These are phyloP conservation scores for Cicer pinnatifidum DNA, from an alignment of 306 rosid species.

Conservation along the genomic window DNA sequence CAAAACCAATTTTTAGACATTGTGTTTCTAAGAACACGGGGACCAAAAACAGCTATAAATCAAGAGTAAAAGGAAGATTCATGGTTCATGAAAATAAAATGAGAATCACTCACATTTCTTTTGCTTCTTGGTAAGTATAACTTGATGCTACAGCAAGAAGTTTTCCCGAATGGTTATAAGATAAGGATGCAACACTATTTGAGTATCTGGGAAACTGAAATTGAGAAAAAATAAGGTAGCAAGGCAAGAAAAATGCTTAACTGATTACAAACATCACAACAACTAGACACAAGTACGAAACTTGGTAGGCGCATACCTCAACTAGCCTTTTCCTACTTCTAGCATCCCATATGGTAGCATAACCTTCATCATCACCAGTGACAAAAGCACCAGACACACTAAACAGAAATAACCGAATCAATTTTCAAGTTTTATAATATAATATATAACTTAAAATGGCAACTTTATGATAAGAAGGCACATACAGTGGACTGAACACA, in stretches of 20 bases:
- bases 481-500: conserved; percentile 82
- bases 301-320: conserved; percentile 57
- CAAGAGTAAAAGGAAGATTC: conserved; percentile 9
- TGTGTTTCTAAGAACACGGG: background rate
- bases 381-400: conserved; percentile 66
- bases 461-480: conserved; percentile 38
- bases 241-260: conserved; percentile 5
- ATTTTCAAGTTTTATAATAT: conserved; percentile 26
- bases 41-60: conserved; percentile 4
- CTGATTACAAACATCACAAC: conserved; percentile 15
- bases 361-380: conserved; percentile 80
- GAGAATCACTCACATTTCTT: conserved; percentile 62
- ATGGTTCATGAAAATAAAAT: conserved; percentile 18
- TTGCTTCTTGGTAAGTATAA: conserved; percentile 76
- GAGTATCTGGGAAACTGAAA: conserved; percentile 72
- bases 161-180: conserved; percentile 69
- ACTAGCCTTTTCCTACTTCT: conserved; percentile 61
- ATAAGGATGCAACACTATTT: conserved; percentile 79
- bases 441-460: background rate
- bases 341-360: conserved; percentile 75
- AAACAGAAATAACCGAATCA: conserved; percentile 47
- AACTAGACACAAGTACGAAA: background rate
- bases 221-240: conserved; percentile 30
- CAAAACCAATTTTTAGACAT: background rate
- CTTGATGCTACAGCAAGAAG: conserved; percentile 87